Percentiles rank a stretch among this genome's conserved stretches.
Evolutionary conservation across 768 basidiomycete genomes (phyloP).

Genomic region (Holtermanniella nyarrowii): DNA sequence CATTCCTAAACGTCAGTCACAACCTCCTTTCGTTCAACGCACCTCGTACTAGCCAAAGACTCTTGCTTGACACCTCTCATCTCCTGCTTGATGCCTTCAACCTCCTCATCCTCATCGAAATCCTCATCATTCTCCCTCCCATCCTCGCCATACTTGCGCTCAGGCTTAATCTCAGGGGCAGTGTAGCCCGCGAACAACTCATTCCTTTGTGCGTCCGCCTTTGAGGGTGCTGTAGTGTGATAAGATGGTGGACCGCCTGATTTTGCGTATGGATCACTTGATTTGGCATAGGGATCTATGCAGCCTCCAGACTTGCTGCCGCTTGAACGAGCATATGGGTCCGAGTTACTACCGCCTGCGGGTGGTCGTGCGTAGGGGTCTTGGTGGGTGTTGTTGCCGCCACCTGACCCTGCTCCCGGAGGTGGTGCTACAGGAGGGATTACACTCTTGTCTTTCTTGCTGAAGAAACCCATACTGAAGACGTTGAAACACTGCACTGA

Average conservation of each 20-base stretch:
- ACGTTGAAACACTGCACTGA: too few relatives aligned
- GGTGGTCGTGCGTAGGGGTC: conserved; percentile 10
- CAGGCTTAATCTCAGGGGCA: conserved; percentile 18
- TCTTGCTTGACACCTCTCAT: conserved; percentile 85
- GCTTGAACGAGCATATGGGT: conserved; percentile 21
- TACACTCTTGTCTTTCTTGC: conserved; percentile 30
- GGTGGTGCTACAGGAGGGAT: conserved; percentile 36
- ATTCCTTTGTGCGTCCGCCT: conserved; percentile 22
- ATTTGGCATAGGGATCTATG: conserved; percentile 20
- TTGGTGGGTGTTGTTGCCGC: too few relatives aligned
- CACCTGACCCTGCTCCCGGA: conserved; percentile 7
- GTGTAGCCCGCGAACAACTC: conserved; percentile 39
- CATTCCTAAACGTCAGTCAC: conserved; percentile 48
- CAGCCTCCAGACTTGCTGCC: conserved; percentile 14
- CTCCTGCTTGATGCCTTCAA: conserved; percentile 91
- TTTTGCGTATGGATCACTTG: neutral
- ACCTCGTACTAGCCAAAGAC: conserved; percentile 49
- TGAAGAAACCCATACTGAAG: conserved; percentile 40
- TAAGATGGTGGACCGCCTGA: neutral
- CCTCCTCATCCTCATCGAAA: conserved; percentile 43
- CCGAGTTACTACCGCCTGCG: conserved; percentile 4
- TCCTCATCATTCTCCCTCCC: conserved; percentile 52
- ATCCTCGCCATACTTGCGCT: conserved; percentile 33
- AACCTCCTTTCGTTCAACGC: neutral
- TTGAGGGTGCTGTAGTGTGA: conserved; percentile 2